These are phyloP conservation scores for Dalbergia cultrata DNA, from an alignment of 306 rosid genomes.

Conservation along the genomic window DNA sequence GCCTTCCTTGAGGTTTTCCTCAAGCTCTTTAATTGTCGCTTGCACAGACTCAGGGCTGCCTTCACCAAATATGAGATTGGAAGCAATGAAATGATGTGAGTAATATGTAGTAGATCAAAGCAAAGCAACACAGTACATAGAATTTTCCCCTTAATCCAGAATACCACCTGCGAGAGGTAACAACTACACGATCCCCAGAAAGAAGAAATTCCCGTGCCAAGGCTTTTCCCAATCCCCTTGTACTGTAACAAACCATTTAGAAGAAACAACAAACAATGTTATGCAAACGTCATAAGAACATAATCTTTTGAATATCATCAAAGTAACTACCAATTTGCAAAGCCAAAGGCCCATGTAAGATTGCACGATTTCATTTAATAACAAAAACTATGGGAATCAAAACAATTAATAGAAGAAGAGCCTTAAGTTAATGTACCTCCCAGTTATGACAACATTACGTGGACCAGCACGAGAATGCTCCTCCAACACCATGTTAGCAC, in stretches of 20 bases:
- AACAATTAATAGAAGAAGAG: conserved; percentile 11
- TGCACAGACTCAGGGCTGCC: conserved; percentile 83
- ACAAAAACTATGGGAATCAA: conserved; percentile 9
- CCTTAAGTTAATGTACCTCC: conserved; percentile 66
- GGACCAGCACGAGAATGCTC: conserved; percentile 96
- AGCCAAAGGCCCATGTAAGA: conserved; percentile 11
- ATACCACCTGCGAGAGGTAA: conserved; percentile 91
- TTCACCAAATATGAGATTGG: conserved; percentile 49
- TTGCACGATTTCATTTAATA: neutral
- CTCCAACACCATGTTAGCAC: conserved; percentile 90
- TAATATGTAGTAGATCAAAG: conserved; percentile 9
- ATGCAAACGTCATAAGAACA: conserved; percentile 20
- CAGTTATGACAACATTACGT: conserved; percentile 89
- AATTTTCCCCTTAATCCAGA: conserved; percentile 28
- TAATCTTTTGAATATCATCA: conserved; percentile 16
- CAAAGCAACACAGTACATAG: conserved; percentile 32
- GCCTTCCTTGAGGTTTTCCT: conserved; percentile 85
- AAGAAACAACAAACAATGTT: conserved; percentile 32
- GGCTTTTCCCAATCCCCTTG: conserved; percentile 97
- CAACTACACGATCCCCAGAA: conserved; percentile 84
- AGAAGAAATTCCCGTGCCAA: conserved; percentile 96
- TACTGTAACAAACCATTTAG: conserved; percentile 65
- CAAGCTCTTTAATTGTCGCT: conserved; percentile 80
- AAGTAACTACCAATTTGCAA: conserved; percentile 13
- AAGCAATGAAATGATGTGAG: conserved; percentile 44